These are phyloP conservation scores for Rhodotorula sp. DNA, from an alignment of 1,284 basidiomycete species.

Conservation along the genomic window DNA sequence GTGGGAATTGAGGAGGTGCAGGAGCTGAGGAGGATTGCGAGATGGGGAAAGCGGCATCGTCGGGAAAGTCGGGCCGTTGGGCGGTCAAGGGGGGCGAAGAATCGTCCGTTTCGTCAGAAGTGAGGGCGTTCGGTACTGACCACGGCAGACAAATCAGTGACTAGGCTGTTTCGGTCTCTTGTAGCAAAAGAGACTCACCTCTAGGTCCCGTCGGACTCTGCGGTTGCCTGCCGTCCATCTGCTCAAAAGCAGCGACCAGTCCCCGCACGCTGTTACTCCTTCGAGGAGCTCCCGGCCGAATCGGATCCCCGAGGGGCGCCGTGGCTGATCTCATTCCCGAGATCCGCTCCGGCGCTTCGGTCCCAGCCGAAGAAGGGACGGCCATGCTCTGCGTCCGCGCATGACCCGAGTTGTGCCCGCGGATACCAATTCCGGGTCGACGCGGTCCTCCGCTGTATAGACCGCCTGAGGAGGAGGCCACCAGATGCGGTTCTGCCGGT, in stretches of 20 bases:
- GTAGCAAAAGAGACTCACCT: background rate
- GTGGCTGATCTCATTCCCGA: background rate
- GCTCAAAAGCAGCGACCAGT: background rate
- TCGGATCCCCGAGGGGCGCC: too few species aligned
- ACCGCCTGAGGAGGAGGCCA: constrained; percentile 52
- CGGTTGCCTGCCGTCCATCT: background rate
- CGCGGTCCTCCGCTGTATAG: constrained; percentile 32
- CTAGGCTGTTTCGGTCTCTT: background rate
- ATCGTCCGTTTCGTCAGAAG: background rate
- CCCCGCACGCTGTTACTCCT: background rate
- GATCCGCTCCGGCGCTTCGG: background rate
- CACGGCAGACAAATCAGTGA: background rate
- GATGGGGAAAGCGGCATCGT: constrained; percentile 30
- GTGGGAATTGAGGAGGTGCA: constrained; percentile 22
- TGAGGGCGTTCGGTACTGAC: background rate
- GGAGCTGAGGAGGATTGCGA: constrained; percentile 22
- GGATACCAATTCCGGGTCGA: constrained; percentile 16
- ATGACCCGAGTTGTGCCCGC: constrained; percentile 8
- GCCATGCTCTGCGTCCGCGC: constrained; percentile 36
- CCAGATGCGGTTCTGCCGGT: constrained; percentile 15
- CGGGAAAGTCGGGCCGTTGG: constrained; percentile 12
- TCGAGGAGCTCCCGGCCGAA: background rate
- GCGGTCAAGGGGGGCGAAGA: background rate
- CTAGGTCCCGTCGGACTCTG: background rate
- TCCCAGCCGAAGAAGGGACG: background rate